Conservation (phyloP, 768 basidiomycete species). For the Macrolepiota dolichaula region DNA sequence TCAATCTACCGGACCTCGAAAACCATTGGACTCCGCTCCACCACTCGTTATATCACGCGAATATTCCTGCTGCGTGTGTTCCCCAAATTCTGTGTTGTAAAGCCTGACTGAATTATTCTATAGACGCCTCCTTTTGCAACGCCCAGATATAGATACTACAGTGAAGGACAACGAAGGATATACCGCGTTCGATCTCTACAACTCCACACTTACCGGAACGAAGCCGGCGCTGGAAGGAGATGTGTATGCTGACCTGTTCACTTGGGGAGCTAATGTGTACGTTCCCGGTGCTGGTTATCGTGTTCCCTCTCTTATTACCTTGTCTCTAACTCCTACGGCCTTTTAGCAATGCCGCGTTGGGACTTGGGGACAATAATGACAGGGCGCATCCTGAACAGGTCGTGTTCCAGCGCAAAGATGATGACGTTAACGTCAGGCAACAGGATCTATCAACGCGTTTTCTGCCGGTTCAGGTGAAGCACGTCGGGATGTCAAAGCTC, state of each 20-base stretch:
- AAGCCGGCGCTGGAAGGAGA: conserved; percentile 39
- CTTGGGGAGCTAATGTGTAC: conserved; percentile 84
- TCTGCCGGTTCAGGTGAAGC: conserved; percentile 55
- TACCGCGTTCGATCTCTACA: conserved; percentile 91
- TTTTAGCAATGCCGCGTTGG: conserved; percentile 81
- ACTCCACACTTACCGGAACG: conserved; percentile 79
- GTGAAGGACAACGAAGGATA: conserved; percentile 87
- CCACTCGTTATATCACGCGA: conserved; percentile 78
- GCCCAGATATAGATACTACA: conserved; percentile 65
- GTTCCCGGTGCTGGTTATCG: conserved; percentile 7
- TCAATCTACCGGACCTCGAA: conserved; percentile 80
- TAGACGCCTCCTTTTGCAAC: conserved; percentile 58
- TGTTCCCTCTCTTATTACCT: neutral
- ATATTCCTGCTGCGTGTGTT: conserved; percentile 65
- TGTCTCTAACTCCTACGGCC: neutral
- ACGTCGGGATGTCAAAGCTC: conserved; percentile 80
- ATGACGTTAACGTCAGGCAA: conserved; percentile 19
- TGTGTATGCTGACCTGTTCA: conserved; percentile 61
- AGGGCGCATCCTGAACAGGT: conserved; percentile 78
- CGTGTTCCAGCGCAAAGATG: conserved; percentile 39
- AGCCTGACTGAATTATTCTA: neutral
- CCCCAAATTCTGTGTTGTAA: conserved; percentile 5
- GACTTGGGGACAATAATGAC: conserved; percentile 77
- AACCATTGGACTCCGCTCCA: conserved; percentile 92
- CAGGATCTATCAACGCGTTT: conserved; percentile 46